These are phyloP conservation scores for Mortierella sp. DNA, from an alignment of 371 early-diverging fungal genomes.

Conservation along the genomic window DNA sequence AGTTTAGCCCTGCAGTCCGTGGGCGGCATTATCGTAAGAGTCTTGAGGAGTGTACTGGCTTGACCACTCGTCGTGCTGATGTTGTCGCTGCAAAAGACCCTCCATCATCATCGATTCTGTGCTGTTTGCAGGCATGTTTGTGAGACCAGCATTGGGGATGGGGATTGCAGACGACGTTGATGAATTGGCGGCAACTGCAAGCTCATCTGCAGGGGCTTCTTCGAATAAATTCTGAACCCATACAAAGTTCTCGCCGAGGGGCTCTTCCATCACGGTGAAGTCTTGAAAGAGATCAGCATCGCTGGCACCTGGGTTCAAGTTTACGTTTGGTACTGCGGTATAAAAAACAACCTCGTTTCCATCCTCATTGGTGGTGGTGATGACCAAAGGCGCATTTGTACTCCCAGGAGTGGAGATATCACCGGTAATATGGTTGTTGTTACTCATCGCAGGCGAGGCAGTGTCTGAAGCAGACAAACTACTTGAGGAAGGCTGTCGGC, in stretches of 20 bases:
- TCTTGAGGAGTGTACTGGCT: constrained; percentile 17
- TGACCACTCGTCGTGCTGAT: constrained; percentile 20
- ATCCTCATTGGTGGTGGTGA: constrained; percentile 38
- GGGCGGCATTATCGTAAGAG: neutral
- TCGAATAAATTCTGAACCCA: constrained; percentile 56
- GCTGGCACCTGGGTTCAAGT: constrained; percentile 36
- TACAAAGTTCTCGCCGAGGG: constrained; percentile 49
- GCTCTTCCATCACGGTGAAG: constrained; percentile 42
- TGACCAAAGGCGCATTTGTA: constrained; percentile 22
- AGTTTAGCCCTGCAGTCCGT: constrained; percentile 2
- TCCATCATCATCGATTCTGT: constrained; percentile 3
- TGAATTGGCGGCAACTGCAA: neutral
- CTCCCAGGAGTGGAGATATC: neutral
- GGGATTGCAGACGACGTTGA: neutral
- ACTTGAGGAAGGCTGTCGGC: constrained; percentile 17
- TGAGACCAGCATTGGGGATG: neutral
- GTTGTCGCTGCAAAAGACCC: constrained; percentile 7
- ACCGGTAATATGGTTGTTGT: constrained; percentile 7
- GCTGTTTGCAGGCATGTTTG: neutral
- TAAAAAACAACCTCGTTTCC: constrained; percentile 48
- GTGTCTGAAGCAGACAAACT: constrained; percentile 10
- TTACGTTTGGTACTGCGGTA: constrained; percentile 44
- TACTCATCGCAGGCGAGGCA: constrained; percentile 18
- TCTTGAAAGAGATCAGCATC: constrained; percentile 54
- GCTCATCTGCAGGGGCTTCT: neutral